Percentiles rank a stretch among this genome's conserved stretches.
These are phyloP conservation scores for Chlorella sp. DNA, from an alignment of 139 green algal species.

Conservation along the genomic window DNA sequence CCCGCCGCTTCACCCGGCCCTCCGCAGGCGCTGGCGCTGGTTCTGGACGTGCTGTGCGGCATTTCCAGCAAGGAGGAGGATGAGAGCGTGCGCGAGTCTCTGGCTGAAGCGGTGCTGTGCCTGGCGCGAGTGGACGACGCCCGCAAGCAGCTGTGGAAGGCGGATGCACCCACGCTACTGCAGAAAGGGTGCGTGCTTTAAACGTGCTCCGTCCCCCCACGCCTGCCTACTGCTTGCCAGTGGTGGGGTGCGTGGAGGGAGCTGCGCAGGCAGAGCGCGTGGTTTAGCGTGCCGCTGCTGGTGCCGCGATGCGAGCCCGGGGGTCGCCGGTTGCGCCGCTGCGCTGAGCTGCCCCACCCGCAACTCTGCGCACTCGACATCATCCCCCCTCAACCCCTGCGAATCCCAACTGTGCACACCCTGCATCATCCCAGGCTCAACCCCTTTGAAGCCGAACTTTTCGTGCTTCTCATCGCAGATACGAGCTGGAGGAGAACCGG, in stretches of 20 bases:
- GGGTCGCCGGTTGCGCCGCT: too few species aligned
- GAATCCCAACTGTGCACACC: neutral
- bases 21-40: too few species aligned
- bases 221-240: too few species aligned
- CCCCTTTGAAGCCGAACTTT: neutral
- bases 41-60: constrained; percentile 59
- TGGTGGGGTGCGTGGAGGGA: neutral
- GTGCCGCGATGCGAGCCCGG: too few species aligned
- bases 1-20: neutral
- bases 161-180: constrained; percentile 66
- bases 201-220: neutral
- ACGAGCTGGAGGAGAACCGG: constrained; percentile 68
- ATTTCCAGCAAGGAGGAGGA: constrained; percentile 39
- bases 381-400: neutral
- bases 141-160: constrained; percentile 68
- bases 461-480: constrained; percentile 41
- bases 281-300: too few species aligned
- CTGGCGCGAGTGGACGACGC: constrained; percentile 52
- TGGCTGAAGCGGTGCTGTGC: constrained; percentile 74
- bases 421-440: neutral
- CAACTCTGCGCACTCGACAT: too few species aligned
- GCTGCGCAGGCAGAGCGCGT: too few species aligned
- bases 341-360: too few species aligned
- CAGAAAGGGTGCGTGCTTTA: constrained; percentile 50
- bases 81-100: constrained; percentile 52